Evolutionary conservation across 23 red algal genomes (phyloP), one percentile per base, ranked within the genome.

Genomic region (Gracilariopsis chorda): DNA sequence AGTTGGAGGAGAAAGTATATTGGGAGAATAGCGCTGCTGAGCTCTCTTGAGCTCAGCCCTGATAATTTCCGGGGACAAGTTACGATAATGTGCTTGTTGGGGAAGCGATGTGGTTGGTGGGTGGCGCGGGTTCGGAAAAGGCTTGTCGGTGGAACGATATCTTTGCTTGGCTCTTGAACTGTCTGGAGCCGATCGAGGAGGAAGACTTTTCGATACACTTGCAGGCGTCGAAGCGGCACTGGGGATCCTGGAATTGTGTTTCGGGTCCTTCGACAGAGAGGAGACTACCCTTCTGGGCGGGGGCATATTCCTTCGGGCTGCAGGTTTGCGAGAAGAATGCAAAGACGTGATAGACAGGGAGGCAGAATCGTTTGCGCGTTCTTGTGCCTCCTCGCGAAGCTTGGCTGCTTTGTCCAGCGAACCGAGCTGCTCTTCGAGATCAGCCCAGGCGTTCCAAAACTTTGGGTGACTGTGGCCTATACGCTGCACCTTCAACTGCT

Each of bases 371-470:
- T 46, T 86, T 14, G 62, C 41, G 23, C 39, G 63, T 2, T 61
- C 57, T 30, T 21, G 40, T 64, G 92, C 96, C 65, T 96, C 93
- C 43, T 90, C 74, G 8, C 83, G 88, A 1, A 99, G 77, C 51
- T 95, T 95, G 19, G 82, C 88, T 24, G 97, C 93, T 39, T 95
- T 95, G 24, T 90, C 81, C 9, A 28, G 29, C 19, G 94, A 85
- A 3, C 84, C 92, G 14, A 49, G 48, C 23, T 33, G 19, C 4
- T 67, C 43, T 60, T 99, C 97, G 67, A 94, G 80, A 32, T 76
- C 90, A 35, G 97, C 88, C 93, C 93, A 99, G 20, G 85, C 51
- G 55, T 92, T 80, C 77, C 75, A 92, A 48, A 99, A 80, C 11
- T 55, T 44, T 23, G 97, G 69, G 12, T 69, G 44, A 13, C 71